Conservation (phyloP, 495 filamentous ascomycete species). For the Cercophora scortea region DNA sequence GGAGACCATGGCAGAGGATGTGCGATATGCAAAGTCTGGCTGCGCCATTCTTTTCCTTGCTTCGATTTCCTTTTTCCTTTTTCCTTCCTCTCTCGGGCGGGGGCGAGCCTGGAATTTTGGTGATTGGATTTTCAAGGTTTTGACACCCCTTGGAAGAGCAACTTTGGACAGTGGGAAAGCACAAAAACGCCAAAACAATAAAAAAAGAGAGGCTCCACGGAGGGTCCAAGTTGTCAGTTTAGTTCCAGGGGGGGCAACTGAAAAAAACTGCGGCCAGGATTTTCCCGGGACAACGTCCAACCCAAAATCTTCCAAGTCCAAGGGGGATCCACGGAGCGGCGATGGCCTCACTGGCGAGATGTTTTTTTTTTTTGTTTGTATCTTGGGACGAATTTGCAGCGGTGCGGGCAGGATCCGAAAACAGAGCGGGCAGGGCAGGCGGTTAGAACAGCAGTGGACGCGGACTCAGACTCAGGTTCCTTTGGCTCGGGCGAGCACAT, state of each 20-base stretch:
- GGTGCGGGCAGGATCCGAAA: neutral
- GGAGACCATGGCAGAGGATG: constrained; percentile 26
- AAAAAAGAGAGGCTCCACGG: constrained; percentile 9
- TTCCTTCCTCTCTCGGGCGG: neutral
- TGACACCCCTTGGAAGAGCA: neutral
- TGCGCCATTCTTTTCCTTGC: constrained; percentile 30
- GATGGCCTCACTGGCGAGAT: constrained; percentile 21
- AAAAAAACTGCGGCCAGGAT: constrained; percentile 25
- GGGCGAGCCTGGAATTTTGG: neutral
- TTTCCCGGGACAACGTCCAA: constrained; percentile 20
- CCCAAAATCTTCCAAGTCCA: constrained; percentile 18
- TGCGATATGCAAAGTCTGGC: constrained; percentile 34
- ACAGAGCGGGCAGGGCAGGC: constrained; percentile 12
- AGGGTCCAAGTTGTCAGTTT: constrained; percentile 6
- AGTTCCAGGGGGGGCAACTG: constrained; percentile 13
- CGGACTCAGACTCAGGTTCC: constrained; percentile 12
- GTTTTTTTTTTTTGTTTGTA: neutral
- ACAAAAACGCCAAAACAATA: constrained; percentile 14
- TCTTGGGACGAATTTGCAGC: constrained; percentile 13
- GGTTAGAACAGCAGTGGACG: constrained; percentile 7
- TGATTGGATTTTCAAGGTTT: constrained; percentile 5
- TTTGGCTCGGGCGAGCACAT: neutral
- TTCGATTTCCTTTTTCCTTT: constrained; percentile 9
- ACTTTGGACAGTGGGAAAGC: constrained; percentile 5
- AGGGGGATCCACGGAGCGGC: constrained; percentile 25